These are phyloP conservation scores for Brassica incana DNA, from an alignment of 345 rosid genomes.

Conservation along the genomic window DNA sequence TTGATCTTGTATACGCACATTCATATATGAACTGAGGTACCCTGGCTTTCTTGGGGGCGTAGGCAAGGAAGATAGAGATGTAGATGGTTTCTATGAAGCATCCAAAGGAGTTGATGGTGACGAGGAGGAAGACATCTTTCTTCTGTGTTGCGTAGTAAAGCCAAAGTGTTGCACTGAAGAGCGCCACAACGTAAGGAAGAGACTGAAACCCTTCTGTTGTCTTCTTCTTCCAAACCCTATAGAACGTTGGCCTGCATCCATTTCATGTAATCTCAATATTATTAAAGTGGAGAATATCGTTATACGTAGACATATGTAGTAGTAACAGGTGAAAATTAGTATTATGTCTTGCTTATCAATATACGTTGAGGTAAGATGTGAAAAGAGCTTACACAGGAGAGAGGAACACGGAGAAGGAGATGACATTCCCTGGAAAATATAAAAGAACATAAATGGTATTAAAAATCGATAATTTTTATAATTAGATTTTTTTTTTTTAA, in stretches of 20 bases:
- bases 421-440: slow-evolving; percentile 58
- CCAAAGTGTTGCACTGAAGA: slow-evolving; percentile 69
- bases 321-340: neutral
- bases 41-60: slow-evolving; percentile 52
- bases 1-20: neutral
- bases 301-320: neutral
- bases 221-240: slow-evolving; percentile 62
- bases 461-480: neutral
- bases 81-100: slow-evolving; percentile 65
- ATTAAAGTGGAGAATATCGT: neutral
- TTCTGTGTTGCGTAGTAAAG: slow-evolving; percentile 65
- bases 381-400: slow-evolving; percentile 64
- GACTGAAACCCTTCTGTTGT: slow-evolving; percentile 75
- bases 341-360: neutral
- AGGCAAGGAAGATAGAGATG: slow-evolving; percentile 52
- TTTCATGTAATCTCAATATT: neutral
- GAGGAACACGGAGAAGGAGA: slow-evolving; percentile 59
- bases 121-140: slow-evolving; percentile 29
- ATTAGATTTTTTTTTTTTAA: neutral
- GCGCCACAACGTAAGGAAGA: slow-evolving; percentile 58
- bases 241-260: slow-evolving; percentile 62
- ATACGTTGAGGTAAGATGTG: neutral
- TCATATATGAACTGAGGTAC: slow-evolving; percentile 32
- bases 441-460: slow-evolving; percentile 17
- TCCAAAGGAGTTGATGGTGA: slow-evolving; percentile 56